Base-by-base conservation (phyloP, 495 filamentous ascomycete genomes). In the Haplographium delicatum region DNA sequence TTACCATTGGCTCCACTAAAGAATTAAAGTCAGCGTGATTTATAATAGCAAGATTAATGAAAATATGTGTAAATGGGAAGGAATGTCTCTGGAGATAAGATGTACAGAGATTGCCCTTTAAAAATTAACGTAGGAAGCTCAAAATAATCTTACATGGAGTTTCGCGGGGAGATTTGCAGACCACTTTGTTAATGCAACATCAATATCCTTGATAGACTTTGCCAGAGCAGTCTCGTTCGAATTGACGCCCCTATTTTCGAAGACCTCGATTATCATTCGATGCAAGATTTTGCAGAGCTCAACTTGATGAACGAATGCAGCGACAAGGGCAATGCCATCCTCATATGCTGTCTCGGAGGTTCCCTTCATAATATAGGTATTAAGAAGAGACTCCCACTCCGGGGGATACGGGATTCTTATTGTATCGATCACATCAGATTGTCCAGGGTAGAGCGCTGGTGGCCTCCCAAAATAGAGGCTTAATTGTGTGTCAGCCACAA, bases 1-100 rank as follows among this genome's bases (percentile, higher is more conserved):
- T 15, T 28, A 50, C 62, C 64, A 65, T 25, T 65, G 56, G 44
- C 62, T 65, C 62, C 64, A 67, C n/a, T n/a, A n/a, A n/a, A n/a
- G n/a, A n/a, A n/a, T n/a, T n/a, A n/a, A n/a, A n/a, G n/a, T n/a
- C n/a, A n/a, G n/a, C n/a, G n/a, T n/a, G n/a, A n/a, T n/a, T n/a
- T n/a, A n/a, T n/a, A n/a, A n/a, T n/a, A n/a, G n/a, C n/a, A n/a
- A n/a, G n/a, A n/a, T n/a, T n/a, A n/a, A n/a, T n/a, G n/a, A n/a
- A n/a, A n/a, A n/a, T n/a, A n/a, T n/a, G n/a, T n/a, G n/a, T n/a
- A n/a, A n/a, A n/a, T n/a, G n/a, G n/a, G n/a, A n/a, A n/a, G n/a
- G n/a, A n/a, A n/a, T n/a, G n/a, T n/a, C n/a, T n/a, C n/a, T n/a
- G n/a, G n/a, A n/a, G n/a, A n/a, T n/a, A n/a, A n/a, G n/a, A n/a